Base-by-base conservation (phyloP, 257 asterid genomes). In the Haberlea rhodopensis region DNA sequence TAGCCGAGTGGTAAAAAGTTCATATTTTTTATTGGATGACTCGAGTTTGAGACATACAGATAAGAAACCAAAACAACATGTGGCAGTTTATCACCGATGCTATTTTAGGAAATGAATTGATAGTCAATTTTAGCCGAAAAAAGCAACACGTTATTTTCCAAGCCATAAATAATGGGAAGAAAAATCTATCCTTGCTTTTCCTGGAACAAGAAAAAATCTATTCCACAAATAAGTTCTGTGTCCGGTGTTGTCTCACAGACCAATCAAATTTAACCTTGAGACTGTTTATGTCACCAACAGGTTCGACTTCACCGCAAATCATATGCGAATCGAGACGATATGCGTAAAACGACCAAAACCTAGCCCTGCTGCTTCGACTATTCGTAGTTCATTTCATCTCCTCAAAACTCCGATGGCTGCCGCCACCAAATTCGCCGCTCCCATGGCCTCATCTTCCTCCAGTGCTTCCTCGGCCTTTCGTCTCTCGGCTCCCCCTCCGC, bases 321-420 rank as follows among this genome's bases (percentile, higher is more conserved):
- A 16, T 46, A 46, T n/a, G 13, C 68, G 3, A 7, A 43, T 22
- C 51, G 48, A n/a, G 7, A 24, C 56, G 5, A 34, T 11, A 8
- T 25, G 3, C 24, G 62, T 66, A 69, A 73, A 67, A 34, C 2
- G 53, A 57, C 68, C 76, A 61, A 73, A 75, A 76, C 90, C 83
- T 78, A 78, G 73, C 53, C 75, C 66, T n/a, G 8, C 51, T 26
- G 19, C 43, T 15, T 71, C 29, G 94, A 81, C 86, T 75, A 81
- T 65, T 67, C 78, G 66, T 51, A 74, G 78, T 70, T 82, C 79
- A 32, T 32, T 23, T 53, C 23, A 31, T 45, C 67, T 28, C 45
- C 29, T 28, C 59, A 2, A 43, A 31, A 8, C 57, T 34, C 66
- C 22, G 24, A 73, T 66, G 76, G 78, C 76, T 71, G 31, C 70